Evolutionary conservation across 2,329 filamentous ascomycete genomes (phyloP).

Genomic region (Stagonosporopsis chrysanthemi): DNA sequence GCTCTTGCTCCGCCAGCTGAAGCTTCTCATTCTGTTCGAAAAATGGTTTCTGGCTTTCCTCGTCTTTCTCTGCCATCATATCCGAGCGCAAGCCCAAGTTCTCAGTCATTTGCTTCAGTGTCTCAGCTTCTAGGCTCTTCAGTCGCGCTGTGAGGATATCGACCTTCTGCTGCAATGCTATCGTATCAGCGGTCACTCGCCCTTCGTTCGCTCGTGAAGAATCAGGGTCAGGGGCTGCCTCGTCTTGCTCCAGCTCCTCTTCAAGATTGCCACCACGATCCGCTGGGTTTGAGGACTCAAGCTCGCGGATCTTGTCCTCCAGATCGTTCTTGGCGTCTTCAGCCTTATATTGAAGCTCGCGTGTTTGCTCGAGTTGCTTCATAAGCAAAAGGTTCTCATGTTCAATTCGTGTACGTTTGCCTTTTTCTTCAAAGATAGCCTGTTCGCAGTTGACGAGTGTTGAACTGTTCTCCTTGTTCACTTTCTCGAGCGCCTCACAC

Average conservation of each 20-base stretch:
- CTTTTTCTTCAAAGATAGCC: slow-evolving; percentile 60
- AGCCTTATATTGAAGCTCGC: slow-evolving; percentile 57
- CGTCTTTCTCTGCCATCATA: slow-evolving; percentile 46
- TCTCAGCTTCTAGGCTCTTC: slow-evolving; percentile 50
- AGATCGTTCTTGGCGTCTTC: slow-evolving; percentile 58
- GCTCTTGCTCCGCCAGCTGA: slow-evolving; percentile 43
- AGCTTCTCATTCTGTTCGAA: slow-evolving; percentile 51
- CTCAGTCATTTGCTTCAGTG: slow-evolving; percentile 53
- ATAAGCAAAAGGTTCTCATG: slow-evolving; percentile 57
- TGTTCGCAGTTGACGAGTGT: slow-evolving; percentile 60
- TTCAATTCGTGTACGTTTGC: slow-evolving; percentile 56
- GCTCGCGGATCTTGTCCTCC: slow-evolving; percentile 54
- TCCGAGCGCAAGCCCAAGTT: slow-evolving; percentile 50
- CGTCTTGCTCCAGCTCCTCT: slow-evolving; percentile 50
- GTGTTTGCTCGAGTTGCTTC: slow-evolving; percentile 57
- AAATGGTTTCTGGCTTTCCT: slow-evolving; percentile 48
- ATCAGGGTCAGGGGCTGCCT: slow-evolving; percentile 34
- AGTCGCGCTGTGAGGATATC: slow-evolving; percentile 47
- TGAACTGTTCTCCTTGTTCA: slow-evolving; percentile 60
- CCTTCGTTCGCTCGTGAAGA: slow-evolving; percentile 31
- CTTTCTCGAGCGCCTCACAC: slow-evolving; percentile 56
- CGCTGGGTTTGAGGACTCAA: slow-evolving; percentile 45
- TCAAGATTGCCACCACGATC: slow-evolving; percentile 47
- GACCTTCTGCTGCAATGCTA: slow-evolving; percentile 52
- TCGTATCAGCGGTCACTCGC: slow-evolving; percentile 42